Percentiles rank a stretch among this genome's conserved stretches.
phyloP scores from a whole-genome alignment of 805 yeast species.

The Ogataea zsoltii region DNA sequence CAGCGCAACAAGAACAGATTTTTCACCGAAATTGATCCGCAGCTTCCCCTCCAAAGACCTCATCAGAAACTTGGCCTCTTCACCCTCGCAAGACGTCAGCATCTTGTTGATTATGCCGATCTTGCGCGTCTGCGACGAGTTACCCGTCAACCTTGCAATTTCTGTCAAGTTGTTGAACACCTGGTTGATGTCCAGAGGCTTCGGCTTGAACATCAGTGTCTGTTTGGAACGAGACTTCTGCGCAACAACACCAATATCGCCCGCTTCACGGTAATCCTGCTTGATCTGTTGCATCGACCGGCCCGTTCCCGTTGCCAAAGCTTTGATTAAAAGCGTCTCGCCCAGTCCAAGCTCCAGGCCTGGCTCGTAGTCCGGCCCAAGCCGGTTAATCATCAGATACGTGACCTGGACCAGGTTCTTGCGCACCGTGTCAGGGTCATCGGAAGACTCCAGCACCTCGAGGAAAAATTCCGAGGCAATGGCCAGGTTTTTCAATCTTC shows the following conservation, averaged over 20 bases:
- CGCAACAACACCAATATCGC: slow-evolving; percentile 92
- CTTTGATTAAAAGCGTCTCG: slow-evolving; percentile 83
- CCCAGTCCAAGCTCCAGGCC: slow-evolving; percentile 94
- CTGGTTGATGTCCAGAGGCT: slow-evolving; percentile 66
- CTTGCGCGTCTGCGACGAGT: slow-evolving; percentile 77
- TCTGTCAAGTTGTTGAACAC: slow-evolving; percentile 75
- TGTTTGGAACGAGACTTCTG: slow-evolving; percentile 80
- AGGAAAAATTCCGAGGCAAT: slow-evolving; percentile 72
- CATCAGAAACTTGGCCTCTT: slow-evolving; percentile 88
- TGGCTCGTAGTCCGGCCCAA: slow-evolving; percentile 91
- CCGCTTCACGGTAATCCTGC: slow-evolving; percentile 71
- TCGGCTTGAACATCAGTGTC: slow-evolving; percentile 91
- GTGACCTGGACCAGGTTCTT: slow-evolving; percentile 64
- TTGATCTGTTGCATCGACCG: slow-evolving; percentile 69
- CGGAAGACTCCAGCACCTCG: slow-evolving; percentile 56
- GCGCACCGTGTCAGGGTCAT: slow-evolving; percentile 28
- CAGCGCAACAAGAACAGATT: slow-evolving; percentile 79
- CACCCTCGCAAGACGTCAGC: slow-evolving; percentile 81
- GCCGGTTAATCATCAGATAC: slow-evolving; percentile 80
- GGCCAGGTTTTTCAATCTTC: slow-evolving; percentile 79
- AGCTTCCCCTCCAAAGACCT: slow-evolving; percentile 91
- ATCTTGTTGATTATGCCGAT: slow-evolving; percentile 76
- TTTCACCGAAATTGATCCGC: slow-evolving; percentile 92
- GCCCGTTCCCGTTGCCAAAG: slow-evolving; percentile 89
- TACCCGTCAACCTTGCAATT: slow-evolving; percentile 79